Percentiles rank a stretch among this genome's conserved stretches.
Conservation (phyloP, 108 stramenopile genomes). For the Cyclotella baltica region DNA sequence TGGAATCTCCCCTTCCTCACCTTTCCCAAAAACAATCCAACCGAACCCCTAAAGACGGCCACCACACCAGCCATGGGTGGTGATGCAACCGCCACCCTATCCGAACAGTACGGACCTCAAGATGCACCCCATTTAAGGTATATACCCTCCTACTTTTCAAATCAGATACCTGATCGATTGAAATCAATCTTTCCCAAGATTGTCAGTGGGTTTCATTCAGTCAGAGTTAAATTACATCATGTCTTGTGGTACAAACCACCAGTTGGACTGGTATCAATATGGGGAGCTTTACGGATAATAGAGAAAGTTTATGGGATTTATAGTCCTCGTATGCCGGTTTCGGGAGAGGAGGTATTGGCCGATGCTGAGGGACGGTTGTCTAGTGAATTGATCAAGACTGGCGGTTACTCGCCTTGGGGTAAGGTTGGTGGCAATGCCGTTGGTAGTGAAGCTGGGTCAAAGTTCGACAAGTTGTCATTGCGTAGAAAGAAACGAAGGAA, state of each 20-base stretch:
- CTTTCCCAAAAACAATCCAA: conserved; percentile 1
- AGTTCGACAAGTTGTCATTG: background rate
- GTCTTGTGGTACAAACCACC: conserved; percentile 74
- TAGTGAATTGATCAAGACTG: background rate
- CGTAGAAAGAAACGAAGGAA: conserved; percentile 30
- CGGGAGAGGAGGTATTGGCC: conserved; percentile 55
- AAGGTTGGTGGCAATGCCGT: background rate
- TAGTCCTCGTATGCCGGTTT: conserved; percentile 32
- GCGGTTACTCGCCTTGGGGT: conserved; percentile 42
- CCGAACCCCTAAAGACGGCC: conserved; percentile 11
- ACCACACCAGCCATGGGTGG: too few species aligned
- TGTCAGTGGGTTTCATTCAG: conserved; percentile 1
- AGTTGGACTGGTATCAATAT: conserved; percentile 69
- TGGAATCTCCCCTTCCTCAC: conserved; percentile 41
- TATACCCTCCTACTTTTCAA: conserved; percentile 50
- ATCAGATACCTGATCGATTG: conserved; percentile 33
- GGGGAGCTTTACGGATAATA: conserved; percentile 38
- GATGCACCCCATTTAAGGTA: conserved; percentile 52
- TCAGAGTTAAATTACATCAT: conserved; percentile 19
- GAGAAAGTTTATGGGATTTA: conserved; percentile 46
- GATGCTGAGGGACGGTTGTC: conserved; percentile 49
- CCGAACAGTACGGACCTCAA: conserved; percentile 30
- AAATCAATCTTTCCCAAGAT: conserved; percentile 21
- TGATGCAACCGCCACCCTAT: too few species aligned
- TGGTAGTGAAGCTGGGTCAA: background rate